Percentiles rank a stretch among this genome's conserved stretches.
Conservation (phyloP, 768 basidiomycete species). For the Mycena venus region DNA sequence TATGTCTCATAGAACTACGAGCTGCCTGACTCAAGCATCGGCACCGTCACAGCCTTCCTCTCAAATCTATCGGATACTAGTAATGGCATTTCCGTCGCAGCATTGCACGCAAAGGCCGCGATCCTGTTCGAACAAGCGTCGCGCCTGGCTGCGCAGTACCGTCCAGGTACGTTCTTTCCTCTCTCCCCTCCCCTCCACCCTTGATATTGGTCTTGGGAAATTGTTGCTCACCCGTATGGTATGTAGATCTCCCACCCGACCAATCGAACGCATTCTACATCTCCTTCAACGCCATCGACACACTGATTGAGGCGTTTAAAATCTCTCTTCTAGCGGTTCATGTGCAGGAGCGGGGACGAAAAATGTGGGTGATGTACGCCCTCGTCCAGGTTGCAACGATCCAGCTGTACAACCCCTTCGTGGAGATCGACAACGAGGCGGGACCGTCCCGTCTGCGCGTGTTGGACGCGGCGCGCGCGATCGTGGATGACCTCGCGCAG, state of each 20-base stretch:
- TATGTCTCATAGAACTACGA: no score
- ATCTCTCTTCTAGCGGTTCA: constrained; percentile 2
- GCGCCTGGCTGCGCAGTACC: constrained; percentile 32
- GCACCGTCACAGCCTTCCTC: constrained; percentile 21
- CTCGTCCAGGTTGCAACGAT: no score
- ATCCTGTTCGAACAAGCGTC: no score
- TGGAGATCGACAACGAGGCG: constrained; percentile 16
- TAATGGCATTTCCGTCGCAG: constrained; percentile 1
- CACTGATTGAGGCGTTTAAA: constrained; percentile 37
- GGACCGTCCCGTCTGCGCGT: constrained; percentile 2
- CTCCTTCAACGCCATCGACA: constrained; percentile 42
- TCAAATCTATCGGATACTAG: constrained; percentile 2
- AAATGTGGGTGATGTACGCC: constrained; percentile 38
- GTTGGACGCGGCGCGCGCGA: constrained; percentile 19
- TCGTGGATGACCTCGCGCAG: not conserved
- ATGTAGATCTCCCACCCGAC: constrained; percentile 34
- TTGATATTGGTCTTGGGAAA: no score
- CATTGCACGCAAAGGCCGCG: no score
- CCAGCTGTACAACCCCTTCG: constrained; percentile 41
- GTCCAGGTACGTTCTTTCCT: constrained; percentile 40
- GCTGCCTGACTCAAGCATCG: not conserved
- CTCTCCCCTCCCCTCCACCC: no score
- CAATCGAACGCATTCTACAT: constrained; percentile 36
- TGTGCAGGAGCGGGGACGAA: not conserved
- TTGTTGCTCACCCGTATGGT: not conserved